Conservation (phyloP, 768 basidiomycete species). For the Chalciporus sphaerocephalus region DNA sequence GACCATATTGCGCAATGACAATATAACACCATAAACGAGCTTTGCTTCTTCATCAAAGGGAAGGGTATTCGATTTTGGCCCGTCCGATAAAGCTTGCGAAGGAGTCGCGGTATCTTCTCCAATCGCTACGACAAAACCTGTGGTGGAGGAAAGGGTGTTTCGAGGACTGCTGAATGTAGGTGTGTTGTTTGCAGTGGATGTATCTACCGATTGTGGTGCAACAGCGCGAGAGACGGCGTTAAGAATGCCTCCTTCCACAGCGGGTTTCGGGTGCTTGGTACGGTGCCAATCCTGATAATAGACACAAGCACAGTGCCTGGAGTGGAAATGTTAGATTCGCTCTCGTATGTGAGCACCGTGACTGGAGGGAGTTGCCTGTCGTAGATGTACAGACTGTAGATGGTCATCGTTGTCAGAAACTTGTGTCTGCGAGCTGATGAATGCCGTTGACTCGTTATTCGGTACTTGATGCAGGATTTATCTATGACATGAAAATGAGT, state of each 20-base stretch:
- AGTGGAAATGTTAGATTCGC: slow-evolving; percentile 2
- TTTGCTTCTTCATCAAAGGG: slow-evolving; percentile 98
- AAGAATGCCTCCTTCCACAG: slow-evolving; percentile 68
- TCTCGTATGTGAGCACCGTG: neutral
- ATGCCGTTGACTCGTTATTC: no score
- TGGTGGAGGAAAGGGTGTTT: slow-evolving; percentile 58
- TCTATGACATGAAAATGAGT: no score
- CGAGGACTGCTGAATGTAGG: slow-evolving; percentile 53
- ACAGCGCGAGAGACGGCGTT: slow-evolving; percentile 77
- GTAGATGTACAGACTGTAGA: slow-evolving; percentile 90
- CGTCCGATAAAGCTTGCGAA: slow-evolving; percentile 7
- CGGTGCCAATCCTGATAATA: slow-evolving; percentile 97
- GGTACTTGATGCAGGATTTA: no score
- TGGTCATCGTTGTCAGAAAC: slow-evolving; percentile 65
- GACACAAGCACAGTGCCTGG: slow-evolving; percentile 84
- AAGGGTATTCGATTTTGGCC: slow-evolving; percentile 47
- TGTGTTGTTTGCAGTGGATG: slow-evolving; percentile 30
- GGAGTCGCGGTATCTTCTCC: slow-evolving; percentile 40
- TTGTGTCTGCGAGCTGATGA: no score
- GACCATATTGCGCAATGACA: slow-evolving; percentile 90
- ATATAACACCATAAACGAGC: slow-evolving; percentile 91
- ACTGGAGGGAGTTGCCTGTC: slow-evolving; percentile 52
- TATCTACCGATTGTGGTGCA: slow-evolving; percentile 31
- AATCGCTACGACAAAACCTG: slow-evolving; percentile 67
- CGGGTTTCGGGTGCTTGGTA: slow-evolving; percentile 65